A percentile compares a stretch with the other conserved stretches of the same genome.
Evolutionary conservation across 1,284 basidiomycete species (phyloP).

Genomic region (Ustilago curta): DNA sequence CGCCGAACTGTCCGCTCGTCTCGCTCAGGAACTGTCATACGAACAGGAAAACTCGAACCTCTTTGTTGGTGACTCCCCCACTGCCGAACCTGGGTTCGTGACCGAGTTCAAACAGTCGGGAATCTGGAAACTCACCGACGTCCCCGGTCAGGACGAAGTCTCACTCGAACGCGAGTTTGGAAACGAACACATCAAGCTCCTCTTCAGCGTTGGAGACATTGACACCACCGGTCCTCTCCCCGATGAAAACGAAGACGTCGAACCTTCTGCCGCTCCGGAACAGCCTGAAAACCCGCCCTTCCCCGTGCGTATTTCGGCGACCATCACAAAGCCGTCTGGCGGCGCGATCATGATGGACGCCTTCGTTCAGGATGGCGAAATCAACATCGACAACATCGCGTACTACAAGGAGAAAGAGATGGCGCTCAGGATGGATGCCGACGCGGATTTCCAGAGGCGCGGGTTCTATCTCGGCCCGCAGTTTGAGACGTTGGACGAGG

Average conservation of each 20-base stretch:
- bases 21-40: conserved; percentile 85
- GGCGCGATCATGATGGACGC: conserved; percentile 66
- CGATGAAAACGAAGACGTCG: conserved; percentile 70
- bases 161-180: conserved; percentile 84
- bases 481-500: conserved; percentile 90
- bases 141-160: conserved; percentile 83
- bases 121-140: conserved; percentile 83
- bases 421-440: conserved; percentile 83
- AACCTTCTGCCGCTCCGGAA: conserved; percentile 53
- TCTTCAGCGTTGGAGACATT: conserved; percentile 66
- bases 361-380: conserved; percentile 76
- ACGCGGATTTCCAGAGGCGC: conserved; percentile 91
- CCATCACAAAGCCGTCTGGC: conserved; percentile 80
- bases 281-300: conserved; percentile 66
- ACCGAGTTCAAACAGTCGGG: conserved; percentile 80
- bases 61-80: conserved; percentile 52
- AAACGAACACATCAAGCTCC: conserved; percentile 76
- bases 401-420: conserved; percentile 82
- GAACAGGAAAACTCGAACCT: conserved; percentile 75
- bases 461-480: conserved; percentile 91
- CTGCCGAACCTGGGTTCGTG: conserved; percentile 79
- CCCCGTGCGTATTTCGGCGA: conserved; percentile 82
- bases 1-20: conserved; percentile 78
- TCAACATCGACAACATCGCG: conserved; percentile 88
- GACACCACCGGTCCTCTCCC: conserved; percentile 53